Base-by-base conservation (phyloP, 768 basidiomycete species). In the Lactarius psammicola region DNA sequence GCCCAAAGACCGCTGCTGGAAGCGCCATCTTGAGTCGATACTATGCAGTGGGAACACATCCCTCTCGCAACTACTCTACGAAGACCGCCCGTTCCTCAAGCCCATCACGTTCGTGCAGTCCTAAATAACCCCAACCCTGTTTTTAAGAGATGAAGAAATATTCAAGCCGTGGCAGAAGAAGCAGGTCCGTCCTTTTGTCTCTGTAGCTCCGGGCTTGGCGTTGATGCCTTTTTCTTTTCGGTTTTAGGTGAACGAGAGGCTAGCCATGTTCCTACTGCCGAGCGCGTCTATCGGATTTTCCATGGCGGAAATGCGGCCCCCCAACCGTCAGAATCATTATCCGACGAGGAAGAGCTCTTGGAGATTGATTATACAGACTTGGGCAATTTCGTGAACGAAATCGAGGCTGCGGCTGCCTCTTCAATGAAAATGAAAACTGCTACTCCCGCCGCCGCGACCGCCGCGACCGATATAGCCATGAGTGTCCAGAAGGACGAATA, bases 81-180 rank as follows among this genome's bases (percentile, higher is more conserved):
- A n/a, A n/a, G n/a, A n/a, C n/a, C n/a, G n/a, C n/a, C n/a, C n/a
- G 2, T 77, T 85, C 0, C 77, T 92, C 20, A 78, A 79, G n/a
- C 91, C 90, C 0, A 77, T 94, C 68, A 75, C 76, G 13, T 94
- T 94, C 69, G 89, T 92, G 15, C 85, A 79, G 18, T 85, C 88
- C 0, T 78, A 80, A 15, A 60, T 80, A 53, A 84, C 82, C 1
- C 77, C 82, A 60, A 74, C 81, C 71, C 62, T 81, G 78, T 76
- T 93, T 84, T 68, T 75, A 40, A 59, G 79, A 15, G 81, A 88
- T 55, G 87, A 89, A 46, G 89, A 89, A 9, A 75, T 90, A 17
- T 73, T 89, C 33, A 75, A 85, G 68, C 76, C 1, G 72, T 80
- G 1, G 78, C 79, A 2, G 84, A 87, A 66, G 78, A 82, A 38